A percentile compares a stretch with the other conserved stretches of the same genome.
Conservation (phyloP, 1,284 basidiomycete genomes). For the Irpex sp. region DNA sequence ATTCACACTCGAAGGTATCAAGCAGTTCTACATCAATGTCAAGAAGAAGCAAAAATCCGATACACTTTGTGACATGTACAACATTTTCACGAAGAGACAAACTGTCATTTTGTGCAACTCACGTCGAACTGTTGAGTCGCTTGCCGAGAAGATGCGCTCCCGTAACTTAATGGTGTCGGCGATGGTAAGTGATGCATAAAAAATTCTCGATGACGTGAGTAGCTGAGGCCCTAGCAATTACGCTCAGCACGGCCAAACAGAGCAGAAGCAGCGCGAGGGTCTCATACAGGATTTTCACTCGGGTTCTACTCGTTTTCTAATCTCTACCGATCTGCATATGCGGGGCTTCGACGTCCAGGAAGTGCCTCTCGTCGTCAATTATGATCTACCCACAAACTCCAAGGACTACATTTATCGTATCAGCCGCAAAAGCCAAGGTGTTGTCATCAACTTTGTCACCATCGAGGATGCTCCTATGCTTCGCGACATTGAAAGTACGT, state of each 20-base stretch:
- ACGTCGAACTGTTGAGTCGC: conserved; percentile 91
- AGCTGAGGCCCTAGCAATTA: conserved; percentile 19
- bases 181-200: conserved; percentile 55
- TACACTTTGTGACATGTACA: conserved; percentile 87
- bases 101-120: conserved; percentile 95
- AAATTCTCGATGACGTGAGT: conserved; percentile 14
- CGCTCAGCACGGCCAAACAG: conserved; percentile 87
- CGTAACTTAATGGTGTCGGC: conserved; percentile 94
- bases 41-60: conserved; percentile 95
- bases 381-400: conserved; percentile 82
- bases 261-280: conserved; percentile 90
- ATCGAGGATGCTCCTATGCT: conserved; percentile 93
- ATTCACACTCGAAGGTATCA: conserved; percentile 89
- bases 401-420: conserved; percentile 98
- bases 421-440: conserved; percentile 93
- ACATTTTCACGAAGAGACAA: conserved; percentile 90
- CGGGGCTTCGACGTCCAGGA: conserved; percentile 96
- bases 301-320: conserved; percentile 90
- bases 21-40: conserved; percentile 91
- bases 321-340: conserved; percentile 91
- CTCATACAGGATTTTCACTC: conserved; percentile 98
- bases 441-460: conserved; percentile 90
- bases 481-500: conserved; percentile 87
- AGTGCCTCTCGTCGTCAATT: conserved; percentile 93
- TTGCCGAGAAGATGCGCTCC: conserved; percentile 89